These are phyloP conservation scores for Pichia sp. DNA, from an alignment of 1,139 yeast species.

Conservation along the genomic window DNA sequence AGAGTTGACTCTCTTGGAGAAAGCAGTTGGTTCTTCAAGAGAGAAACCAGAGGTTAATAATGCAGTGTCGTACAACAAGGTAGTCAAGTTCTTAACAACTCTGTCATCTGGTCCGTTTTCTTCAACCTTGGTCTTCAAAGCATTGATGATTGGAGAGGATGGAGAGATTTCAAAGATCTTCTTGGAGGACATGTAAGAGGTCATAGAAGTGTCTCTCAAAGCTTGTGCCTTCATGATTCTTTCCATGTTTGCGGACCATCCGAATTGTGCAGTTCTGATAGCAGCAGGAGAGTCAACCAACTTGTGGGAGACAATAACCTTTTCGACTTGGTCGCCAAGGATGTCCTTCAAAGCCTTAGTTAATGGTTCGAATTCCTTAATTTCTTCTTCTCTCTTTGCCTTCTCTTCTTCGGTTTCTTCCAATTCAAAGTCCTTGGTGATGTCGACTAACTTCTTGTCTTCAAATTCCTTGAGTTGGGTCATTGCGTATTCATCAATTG, in stretches of 20 bases:
- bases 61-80: constrained; percentile 95
- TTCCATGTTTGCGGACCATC: constrained; percentile 99
- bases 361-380: constrained; percentile 85
- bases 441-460: constrained; percentile 98
- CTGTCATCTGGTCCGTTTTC: constrained; percentile 97
- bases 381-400: constrained; percentile 86
- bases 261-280: constrained; percentile 99
- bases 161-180: constrained; percentile 99
- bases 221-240: constrained; percentile 99
- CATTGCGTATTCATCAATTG: constrained; percentile 99
- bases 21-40: constrained; percentile 95
- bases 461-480: constrained; percentile 99
- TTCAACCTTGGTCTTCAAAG: constrained; percentile 94
- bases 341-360: constrained; percentile 95
- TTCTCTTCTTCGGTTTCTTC: constrained; percentile 99
- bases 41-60: constrained; percentile 98
- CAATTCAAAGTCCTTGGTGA: constrained; percentile 97
- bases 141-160: constrained; percentile 89
- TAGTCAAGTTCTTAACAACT: constrained; percentile 96
- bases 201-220: constrained; percentile 97
- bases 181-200: constrained; percentile 99
- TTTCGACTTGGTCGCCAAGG: constrained; percentile 98
- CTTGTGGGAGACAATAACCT: constrained; percentile 97
- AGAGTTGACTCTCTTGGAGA: constrained; percentile 97
- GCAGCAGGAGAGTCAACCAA: constrained; percentile 99